These are phyloP conservation scores for Nicotiana sylvestris DNA, from an alignment of 257 asterid genomes.

Conservation along the genomic window DNA sequence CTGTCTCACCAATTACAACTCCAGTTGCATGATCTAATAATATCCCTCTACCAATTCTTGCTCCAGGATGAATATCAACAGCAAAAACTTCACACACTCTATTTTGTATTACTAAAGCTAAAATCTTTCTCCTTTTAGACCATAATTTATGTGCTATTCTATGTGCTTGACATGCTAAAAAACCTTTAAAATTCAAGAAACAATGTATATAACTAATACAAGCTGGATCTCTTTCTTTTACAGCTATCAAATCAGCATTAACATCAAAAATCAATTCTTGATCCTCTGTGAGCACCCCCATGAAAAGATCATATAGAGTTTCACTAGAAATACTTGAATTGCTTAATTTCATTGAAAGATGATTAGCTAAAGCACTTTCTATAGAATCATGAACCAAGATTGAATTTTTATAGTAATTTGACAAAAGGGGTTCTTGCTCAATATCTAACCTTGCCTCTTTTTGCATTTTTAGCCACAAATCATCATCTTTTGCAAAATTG, in stretches of 20 bases:
- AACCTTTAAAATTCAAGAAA: slow-evolving; percentile 79
- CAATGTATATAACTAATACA: slow-evolving; percentile 78
- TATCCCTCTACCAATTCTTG: slow-evolving; percentile 68
- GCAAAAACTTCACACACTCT: slow-evolving; percentile 79
- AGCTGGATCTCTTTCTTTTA: slow-evolving; percentile 86
- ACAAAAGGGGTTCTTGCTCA: slow-evolving; percentile 64
- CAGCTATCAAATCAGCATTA: slow-evolving; percentile 57
- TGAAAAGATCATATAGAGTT: slow-evolving; percentile 49
- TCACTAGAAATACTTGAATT: slow-evolving; percentile 42
- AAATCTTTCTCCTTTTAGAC: slow-evolving; percentile 47
- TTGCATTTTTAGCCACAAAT: slow-evolving; percentile 59
- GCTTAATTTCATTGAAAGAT: slow-evolving; percentile 56
- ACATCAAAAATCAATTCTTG: slow-evolving; percentile 47
- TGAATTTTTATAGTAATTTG: slow-evolving; percentile 47
- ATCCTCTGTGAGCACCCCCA: slow-evolving; percentile 43
- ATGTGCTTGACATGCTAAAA: slow-evolving; percentile 72
- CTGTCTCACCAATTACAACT: slow-evolving; percentile 79
- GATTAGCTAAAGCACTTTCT: slow-evolving; percentile 56
- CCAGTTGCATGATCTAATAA: slow-evolving; percentile 91
- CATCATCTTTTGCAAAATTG: slow-evolving; percentile 13
- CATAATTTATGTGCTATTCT: slow-evolving; percentile 69
- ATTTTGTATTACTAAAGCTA: slow-evolving; percentile 64
- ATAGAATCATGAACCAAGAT: slow-evolving; percentile 54
- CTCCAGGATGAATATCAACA: slow-evolving; percentile 91
- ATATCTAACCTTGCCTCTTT: slow-evolving; percentile 66